phyloP scores from a whole-genome alignment of 1,139 yeast species.

The Kodamaea anthophila region DNA sequence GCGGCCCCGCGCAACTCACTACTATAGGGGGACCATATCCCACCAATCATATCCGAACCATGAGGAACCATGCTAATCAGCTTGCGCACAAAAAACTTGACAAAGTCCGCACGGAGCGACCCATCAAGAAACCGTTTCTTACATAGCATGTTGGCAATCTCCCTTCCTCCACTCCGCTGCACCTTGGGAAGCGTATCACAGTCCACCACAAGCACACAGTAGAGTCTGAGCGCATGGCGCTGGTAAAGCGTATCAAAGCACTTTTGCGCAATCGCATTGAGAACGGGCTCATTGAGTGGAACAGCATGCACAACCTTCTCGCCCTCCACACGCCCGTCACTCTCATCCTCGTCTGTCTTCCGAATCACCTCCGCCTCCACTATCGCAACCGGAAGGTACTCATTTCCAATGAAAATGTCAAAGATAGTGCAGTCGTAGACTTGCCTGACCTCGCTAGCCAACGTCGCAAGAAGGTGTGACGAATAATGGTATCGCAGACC shows the following conservation, averaged over 20 bases:
- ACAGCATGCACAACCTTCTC: slow-evolving; percentile 19
- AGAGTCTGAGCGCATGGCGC: slow-evolving; percentile 70
- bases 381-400: slow-evolving; percentile 79
- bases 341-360: slow-evolving; percentile 21
- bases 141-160: slow-evolving; percentile 90
- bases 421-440: slow-evolving; percentile 89
- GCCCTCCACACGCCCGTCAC: slow-evolving; percentile 8
- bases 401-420: slow-evolving; percentile 79
- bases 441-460: slow-evolving; percentile 76
- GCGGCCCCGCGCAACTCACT: slow-evolving; percentile 54
- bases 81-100: slow-evolving; percentile 67
- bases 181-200: slow-evolving; percentile 82
- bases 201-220: slow-evolving; percentile 77
- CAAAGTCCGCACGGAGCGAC: slow-evolving; percentile 65
- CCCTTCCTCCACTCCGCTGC: slow-evolving; percentile 76
- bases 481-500: slow-evolving; percentile 70
- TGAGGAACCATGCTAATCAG: slow-evolving; percentile 67
- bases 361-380: slow-evolving; percentile 78
- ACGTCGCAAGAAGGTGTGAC: slow-evolving; percentile 73
- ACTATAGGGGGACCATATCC: slow-evolving; percentile 77
- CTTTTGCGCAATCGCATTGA: slow-evolving; percentile 70
- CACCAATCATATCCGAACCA: slow-evolving; percentile 76
- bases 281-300: slow-evolving; percentile 48
- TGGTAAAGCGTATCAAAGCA: slow-evolving; percentile 65
- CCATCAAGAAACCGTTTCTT: slow-evolving; percentile 79